These are phyloP conservation scores for Thozetella sp. DNA, from an alignment of 495 filamentous ascomycete genomes.

Conservation along the genomic window DNA sequence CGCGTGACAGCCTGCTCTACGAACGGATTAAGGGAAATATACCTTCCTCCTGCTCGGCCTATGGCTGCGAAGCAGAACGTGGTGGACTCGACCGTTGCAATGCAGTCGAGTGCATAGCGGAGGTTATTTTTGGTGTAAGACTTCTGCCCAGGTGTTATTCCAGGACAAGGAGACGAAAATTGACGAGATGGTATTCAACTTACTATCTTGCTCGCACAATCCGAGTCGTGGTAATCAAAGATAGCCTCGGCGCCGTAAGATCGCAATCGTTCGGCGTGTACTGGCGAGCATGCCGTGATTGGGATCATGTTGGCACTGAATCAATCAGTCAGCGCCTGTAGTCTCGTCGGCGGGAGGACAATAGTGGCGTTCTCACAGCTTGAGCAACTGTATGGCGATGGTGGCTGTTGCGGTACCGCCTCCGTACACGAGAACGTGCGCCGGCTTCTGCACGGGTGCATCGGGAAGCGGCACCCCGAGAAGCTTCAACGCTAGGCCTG, in stretches of 20 bases:
- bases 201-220: not conserved
- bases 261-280: not conserved
- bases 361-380: not conserved
- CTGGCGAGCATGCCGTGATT: slow-evolving; percentile 2
- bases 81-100: slow-evolving; percentile 24
- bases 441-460: slow-evolving; percentile 15
- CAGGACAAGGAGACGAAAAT: no score
- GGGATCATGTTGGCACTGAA: not conserved
- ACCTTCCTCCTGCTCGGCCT: slow-evolving; percentile 40
- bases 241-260: slow-evolving; percentile 1
- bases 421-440: slow-evolving; percentile 24
- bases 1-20: slow-evolving; percentile 11
- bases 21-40: slow-evolving; percentile 35
- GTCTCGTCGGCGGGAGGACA: not conserved
- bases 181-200: no score
- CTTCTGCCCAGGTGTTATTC: no score
- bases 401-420: slow-evolving; percentile 11
- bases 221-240: slow-evolving; percentile 2
- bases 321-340: not conserved
- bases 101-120: slow-evolving; percentile 27
- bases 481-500: slow-evolving; percentile 33
- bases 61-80: slow-evolving; percentile 36
- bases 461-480: slow-evolving; percentile 28
- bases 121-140: slow-evolving; percentile 27
- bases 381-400: slow-evolving; percentile 23